phyloP scores from a whole-genome alignment of 1,284 basidiomycete species.

The Cutaneotrichosporon mucoides region DNA sequence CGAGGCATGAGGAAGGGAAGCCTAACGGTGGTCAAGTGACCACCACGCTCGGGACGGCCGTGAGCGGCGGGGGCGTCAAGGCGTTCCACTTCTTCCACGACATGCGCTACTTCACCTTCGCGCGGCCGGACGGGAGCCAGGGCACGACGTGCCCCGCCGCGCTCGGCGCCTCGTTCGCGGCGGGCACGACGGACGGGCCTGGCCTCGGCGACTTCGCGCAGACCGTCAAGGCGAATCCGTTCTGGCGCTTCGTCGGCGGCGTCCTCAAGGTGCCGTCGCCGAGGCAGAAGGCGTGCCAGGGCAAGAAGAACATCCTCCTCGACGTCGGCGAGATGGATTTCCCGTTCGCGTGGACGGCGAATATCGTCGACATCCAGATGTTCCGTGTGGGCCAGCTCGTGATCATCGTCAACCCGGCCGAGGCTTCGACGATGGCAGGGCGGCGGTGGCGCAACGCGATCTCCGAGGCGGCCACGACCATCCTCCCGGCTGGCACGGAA shows the following conservation, averaged over 20 bases:
- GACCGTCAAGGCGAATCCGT: conserved; percentile 6
- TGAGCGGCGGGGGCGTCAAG: conserved; percentile 5
- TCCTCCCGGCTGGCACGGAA: neutral
- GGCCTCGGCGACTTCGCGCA: conserved; percentile 13
- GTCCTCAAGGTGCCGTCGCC: neutral
- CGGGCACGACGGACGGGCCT: conserved; percentile 17
- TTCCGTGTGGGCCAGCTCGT: conserved; percentile 17
- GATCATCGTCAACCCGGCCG: conserved; percentile 14
- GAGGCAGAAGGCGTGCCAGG: conserved; percentile 15
- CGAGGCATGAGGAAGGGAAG: no score
- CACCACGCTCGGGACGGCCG: neutral
- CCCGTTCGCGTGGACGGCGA: conserved; percentile 15
- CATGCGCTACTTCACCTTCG: conserved; percentile 15
- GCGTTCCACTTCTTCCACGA: conserved; percentile 16
- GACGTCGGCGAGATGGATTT: conserved; percentile 15
- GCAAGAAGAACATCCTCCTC: conserved; percentile 14
- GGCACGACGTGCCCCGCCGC: conserved; percentile 13
- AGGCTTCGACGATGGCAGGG: conserved; percentile 16
- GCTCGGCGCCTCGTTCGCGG: conserved; percentile 14
- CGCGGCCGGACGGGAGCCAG: neutral
- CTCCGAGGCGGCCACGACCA: neutral
- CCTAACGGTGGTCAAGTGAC: no score
- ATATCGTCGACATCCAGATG: conserved; percentile 14
- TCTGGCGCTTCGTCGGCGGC: conserved; percentile 9
- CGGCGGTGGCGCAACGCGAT: conserved; percentile 14